Evolutionary conservation across 441 rosid species (phyloP), one percentile per base, ranked within the genome.

Genomic region (Gossypium schwendimanii): DNA sequence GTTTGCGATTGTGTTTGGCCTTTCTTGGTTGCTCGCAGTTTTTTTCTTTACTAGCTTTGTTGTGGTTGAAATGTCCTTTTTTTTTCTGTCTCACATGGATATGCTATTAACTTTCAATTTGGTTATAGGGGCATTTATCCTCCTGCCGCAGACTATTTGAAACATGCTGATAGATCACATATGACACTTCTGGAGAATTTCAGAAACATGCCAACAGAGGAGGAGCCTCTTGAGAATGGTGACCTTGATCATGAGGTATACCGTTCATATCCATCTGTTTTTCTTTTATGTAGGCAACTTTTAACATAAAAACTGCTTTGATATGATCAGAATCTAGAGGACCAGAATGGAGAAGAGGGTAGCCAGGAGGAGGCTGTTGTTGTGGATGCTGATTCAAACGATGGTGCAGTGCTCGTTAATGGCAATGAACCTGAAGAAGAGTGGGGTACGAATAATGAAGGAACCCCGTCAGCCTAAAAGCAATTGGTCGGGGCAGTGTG

Each of bases 361-460:
- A 87, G 88, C 83, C 89, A 87, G 81, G 97, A 93, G 82, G 98
- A 89, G 82, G 94, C 84, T 68, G 95, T 90, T 52, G 97, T 91
- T 57, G 93, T 87, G 71, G 99, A 93, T 77, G 94, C 91, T 47
- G 99, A 93, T 75, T 95, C 98, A 14, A 95, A 89, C 21, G 96
- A 95, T 70, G 97, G 98, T 63, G 96, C 84, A 3, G 95, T 91
- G 75, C 97, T 93, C 74, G 97, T 95, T 76, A 91, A 95, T 70
- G 96, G 98, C 74, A 91, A 86, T 79, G 98, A 90, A 86, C 91
- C 91, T 68, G 95, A 95, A 82, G 99, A 95, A 90, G 91, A 95
- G 92, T 95, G 99, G 98, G 95, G 94, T 93, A 91, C 87, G 92
- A 89, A 91, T 79, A 88, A 86, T 80, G 91, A 93, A 87, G 95